Conservation (phyloP, 805 yeast genomes). For the Yamadazyma insecticola region DNA sequence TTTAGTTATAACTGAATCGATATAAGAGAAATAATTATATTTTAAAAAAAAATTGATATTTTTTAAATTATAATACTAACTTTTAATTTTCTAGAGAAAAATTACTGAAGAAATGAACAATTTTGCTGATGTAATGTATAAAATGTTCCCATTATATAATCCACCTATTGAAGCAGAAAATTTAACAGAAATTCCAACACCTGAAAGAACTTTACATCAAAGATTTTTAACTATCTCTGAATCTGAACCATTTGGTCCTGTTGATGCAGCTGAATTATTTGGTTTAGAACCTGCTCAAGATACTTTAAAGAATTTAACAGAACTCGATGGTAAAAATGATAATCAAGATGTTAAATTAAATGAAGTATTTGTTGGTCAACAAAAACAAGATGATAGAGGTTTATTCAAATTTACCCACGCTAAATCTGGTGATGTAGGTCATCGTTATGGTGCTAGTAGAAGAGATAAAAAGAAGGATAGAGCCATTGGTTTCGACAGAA, state of each 20-base stretch:
- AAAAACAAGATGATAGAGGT: slow-evolving; percentile 63
- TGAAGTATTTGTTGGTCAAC: slow-evolving; percentile 46
- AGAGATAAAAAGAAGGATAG: slow-evolving; percentile 89
- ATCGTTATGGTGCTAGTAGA: slow-evolving; percentile 83
- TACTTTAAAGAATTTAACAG: slow-evolving; percentile 66
- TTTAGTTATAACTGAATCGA: too few relatives aligned
- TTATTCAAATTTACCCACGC: slow-evolving; percentile 73
- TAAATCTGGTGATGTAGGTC: slow-evolving; percentile 81
- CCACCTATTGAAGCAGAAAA: slow-evolving; percentile 53
- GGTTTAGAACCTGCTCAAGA: slow-evolving; percentile 84
- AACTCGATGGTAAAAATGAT: slow-evolving; percentile 44
- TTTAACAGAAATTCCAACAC: slow-evolving; percentile 91
- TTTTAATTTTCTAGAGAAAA: slow-evolving; percentile 37
- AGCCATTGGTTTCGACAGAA: slow-evolving; percentile 61
- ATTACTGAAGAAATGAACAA: slow-evolving; percentile 52
- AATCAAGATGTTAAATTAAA: slow-evolving; percentile 16
- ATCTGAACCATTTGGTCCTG: slow-evolving; percentile 91
- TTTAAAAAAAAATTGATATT: too few relatives aligned
- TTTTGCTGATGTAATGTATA: slow-evolving; percentile 61
- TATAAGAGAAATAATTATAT: too few relatives aligned
- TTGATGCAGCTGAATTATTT: slow-evolving; percentile 85
- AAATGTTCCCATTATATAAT: slow-evolving; percentile 73
- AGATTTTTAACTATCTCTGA: slow-evolving; percentile 88
- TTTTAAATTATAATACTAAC: slow-evolving; percentile 30
- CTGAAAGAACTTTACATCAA: slow-evolving; percentile 74